Evolutionary conservation across 2,329 filamentous ascomycete species (phyloP).

Genomic region (Pyricularia pennisetigena): DNA sequence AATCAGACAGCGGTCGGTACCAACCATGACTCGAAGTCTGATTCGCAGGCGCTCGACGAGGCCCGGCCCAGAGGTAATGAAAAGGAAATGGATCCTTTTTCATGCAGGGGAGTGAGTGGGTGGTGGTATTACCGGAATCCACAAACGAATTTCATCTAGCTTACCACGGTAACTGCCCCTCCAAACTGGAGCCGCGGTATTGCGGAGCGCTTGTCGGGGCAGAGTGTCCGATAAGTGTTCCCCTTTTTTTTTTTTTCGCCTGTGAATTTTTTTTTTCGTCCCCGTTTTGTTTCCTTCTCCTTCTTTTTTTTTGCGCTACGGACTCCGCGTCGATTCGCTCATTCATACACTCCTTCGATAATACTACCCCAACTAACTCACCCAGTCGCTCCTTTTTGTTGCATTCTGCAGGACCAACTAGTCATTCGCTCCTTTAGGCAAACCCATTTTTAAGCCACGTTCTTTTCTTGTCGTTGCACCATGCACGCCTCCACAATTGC

Average conservation of each 20-base stretch:
- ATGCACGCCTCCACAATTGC: neutral
- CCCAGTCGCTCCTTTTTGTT: neutral
- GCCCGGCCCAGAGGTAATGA: neutral
- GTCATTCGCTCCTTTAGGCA: neutral
- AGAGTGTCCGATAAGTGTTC: neutral
- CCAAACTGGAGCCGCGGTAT: neutral
- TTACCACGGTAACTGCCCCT: no score
- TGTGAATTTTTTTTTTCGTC: no score
- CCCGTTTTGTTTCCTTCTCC: neutral
- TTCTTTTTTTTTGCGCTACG: neutral
- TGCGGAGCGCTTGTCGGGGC: neutral
- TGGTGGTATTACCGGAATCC: neutral
- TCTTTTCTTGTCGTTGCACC: neutral
- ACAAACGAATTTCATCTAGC: neutral
- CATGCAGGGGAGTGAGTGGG: neutral
- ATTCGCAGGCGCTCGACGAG: neutral
- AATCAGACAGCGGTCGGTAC: neutral
- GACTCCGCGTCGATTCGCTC: neutral
- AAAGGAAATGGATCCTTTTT: neutral
- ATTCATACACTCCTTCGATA: neutral
- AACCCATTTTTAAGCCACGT: neutral
- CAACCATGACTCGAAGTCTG: neutral
- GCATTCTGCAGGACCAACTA: neutral
- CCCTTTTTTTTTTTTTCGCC: neutral
- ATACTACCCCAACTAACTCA: neutral